Base-by-base conservation (phyloP, 192 early-diverging fungal genomes). In the Backusella morwellensis region DNA sequence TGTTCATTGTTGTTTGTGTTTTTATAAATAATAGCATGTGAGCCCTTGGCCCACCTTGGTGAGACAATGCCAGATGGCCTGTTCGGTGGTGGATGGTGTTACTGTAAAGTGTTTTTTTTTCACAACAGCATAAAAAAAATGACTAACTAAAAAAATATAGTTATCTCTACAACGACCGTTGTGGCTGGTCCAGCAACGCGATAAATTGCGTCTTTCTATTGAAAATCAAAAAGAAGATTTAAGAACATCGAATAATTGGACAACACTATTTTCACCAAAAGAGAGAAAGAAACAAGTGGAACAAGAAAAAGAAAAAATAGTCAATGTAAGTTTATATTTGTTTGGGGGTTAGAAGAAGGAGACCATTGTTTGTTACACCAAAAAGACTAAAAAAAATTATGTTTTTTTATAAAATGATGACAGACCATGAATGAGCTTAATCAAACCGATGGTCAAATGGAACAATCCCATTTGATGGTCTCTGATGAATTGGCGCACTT, bases 401-500 rank as follows among this genome's bases (percentile, higher is more conserved):
- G 32, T 32, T 32, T 19, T n/a, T 79, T 40, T 40, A 40, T 40
- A 34, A 47, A 42, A 50, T 59, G 41, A 52, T 44, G 80, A 54
- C 73, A 85, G 78, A 84, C 80, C 36, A 72, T 84, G 56, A 76
- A 78, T 52, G 83, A 84, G 72, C 75, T 85, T 17, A 77, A 77
- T 34, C 78, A 80, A 38, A 77, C 80, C 0, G 80, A 83, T 12
- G 81, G 83, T 68, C 72, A 84, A 44, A 68, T 88, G 12, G 82
- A 84, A 69, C 77, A 82, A 75, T 82, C 84, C 9, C 83, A 84
- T 66, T 78, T 82, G 17, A 77, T 81, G n/a, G 68, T 88, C 29
- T 85, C 85, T 56, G 86, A 88, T 73, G 86, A 88, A 68, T 67
- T 88, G 41, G 81, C 85, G 0, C 83, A 86, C 52, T 75, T 86